Evolutionary conservation across 2,329 filamentous ascomycete species (phyloP).

Genomic region (Periconia macrospinosa): DNA sequence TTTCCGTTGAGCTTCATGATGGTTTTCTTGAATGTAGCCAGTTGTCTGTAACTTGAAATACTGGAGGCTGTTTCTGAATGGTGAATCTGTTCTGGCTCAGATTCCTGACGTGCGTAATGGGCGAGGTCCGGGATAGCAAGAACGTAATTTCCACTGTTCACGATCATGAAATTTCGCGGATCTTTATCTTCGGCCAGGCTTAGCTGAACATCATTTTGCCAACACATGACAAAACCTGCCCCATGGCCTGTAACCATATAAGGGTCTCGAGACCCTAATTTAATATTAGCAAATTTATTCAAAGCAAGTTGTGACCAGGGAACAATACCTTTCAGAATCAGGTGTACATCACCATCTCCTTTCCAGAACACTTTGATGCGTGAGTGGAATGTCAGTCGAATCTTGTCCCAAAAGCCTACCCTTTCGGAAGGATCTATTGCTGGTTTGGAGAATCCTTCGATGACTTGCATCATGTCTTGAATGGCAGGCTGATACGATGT

Average conservation of each 20-base stretch:
- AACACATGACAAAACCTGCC: conserved; percentile 97
- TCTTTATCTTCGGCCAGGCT: conserved; percentile 83
- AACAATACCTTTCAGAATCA: conserved; percentile 78
- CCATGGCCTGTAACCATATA: conserved; percentile 92
- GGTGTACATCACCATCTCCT: conserved; percentile 91
- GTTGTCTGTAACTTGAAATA: conserved; percentile 67
- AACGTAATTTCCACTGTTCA: conserved; percentile 93
- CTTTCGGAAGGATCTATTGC: conserved; percentile 90
- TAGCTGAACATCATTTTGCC: conserved; percentile 91
- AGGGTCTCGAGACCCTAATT: conserved; percentile 74
- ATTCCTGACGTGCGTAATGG: conserved; percentile 74
- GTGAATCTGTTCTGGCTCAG: conserved; percentile 51
- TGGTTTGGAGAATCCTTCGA: conserved; percentile 96
- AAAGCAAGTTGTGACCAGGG: neutral
- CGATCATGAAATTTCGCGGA: conserved; percentile 90
- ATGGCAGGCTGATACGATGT: conserved; percentile 97
- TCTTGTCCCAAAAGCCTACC: conserved; percentile 99
- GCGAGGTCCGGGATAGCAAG: conserved; percentile 93
- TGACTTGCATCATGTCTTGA: conserved; percentile 99
- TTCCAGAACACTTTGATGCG: conserved; percentile 88
- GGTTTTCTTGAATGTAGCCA: conserved; percentile 94
- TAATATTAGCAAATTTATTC: conserved; percentile 8
- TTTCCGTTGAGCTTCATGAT: conserved; percentile 98
- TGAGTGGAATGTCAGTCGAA: conserved; percentile 91
- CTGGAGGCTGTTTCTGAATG: conserved; percentile 61